Evolutionary conservation across 1,284 basidiomycete genomes (phyloP).

Genomic region (Leucoagaricus sp.): DNA sequence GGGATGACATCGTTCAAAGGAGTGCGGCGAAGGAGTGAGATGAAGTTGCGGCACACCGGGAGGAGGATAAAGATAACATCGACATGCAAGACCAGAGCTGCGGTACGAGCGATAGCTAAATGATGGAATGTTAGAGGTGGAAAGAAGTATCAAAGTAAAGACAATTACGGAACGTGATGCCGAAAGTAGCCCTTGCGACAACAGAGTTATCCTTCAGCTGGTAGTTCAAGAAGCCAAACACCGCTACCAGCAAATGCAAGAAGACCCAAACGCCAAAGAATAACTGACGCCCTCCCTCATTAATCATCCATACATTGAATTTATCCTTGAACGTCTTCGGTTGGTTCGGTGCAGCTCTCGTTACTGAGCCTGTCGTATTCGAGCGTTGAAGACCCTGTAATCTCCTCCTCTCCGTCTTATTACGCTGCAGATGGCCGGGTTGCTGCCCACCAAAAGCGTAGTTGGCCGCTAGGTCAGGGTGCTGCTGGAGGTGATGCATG

Average conservation of each 20-base stretch:
- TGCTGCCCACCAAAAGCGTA: slow-evolving; percentile 33
- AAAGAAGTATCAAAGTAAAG: background rate
- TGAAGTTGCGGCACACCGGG: slow-evolving; percentile 89
- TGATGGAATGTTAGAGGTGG: slow-evolving; percentile 6
- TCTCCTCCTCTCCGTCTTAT: slow-evolving; percentile 76
- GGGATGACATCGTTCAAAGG: slow-evolving; percentile 84
- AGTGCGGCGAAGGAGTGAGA: slow-evolving; percentile 81
- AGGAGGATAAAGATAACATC: slow-evolving; percentile 90
- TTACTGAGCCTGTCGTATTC: slow-evolving; percentile 37
- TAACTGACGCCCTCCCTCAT: slow-evolving; percentile 77
- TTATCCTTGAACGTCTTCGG: slow-evolving; percentile 43
- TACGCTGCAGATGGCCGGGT: slow-evolving; percentile 63
- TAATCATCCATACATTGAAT: slow-evolving; percentile 84
- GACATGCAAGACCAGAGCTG: slow-evolving; percentile 85
- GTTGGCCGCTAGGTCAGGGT: slow-evolving; percentile 48
- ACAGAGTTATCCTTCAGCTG: slow-evolving; percentile 74
- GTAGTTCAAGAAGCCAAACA: slow-evolving; percentile 78
- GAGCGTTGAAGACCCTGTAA: slow-evolving; percentile 78
- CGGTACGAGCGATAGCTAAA: slow-evolving; percentile 77
- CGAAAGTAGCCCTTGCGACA: slow-evolving; percentile 67
- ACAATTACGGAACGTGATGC: slow-evolving; percentile 72
- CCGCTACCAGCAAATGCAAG: slow-evolving; percentile 73
- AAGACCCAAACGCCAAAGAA: slow-evolving; percentile 80
- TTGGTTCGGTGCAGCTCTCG: slow-evolving; percentile 30
- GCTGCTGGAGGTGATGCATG: slow-evolving; percentile 48